Conservation (phyloP, 164 flowering plant species). For the Magnolia kwangsiensis region DNA sequence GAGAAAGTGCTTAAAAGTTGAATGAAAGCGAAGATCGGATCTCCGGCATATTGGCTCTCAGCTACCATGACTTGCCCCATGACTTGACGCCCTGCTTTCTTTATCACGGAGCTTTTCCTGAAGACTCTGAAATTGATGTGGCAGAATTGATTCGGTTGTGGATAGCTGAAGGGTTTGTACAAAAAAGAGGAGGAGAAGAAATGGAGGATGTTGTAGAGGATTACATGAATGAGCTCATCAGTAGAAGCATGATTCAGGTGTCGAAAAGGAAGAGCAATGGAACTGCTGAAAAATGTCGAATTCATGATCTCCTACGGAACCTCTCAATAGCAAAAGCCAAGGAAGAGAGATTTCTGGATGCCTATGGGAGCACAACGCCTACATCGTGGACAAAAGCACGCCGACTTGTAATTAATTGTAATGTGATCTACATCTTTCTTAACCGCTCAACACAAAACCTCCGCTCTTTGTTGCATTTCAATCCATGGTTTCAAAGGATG, state of each 20-base stretch:
- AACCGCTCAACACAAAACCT: not conserved
- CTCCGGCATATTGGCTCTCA: slow-evolving; percentile 5
- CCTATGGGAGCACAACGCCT: not conserved
- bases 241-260: slow-evolving; percentile 15
- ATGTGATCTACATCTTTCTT: not conserved
- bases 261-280: not conserved
- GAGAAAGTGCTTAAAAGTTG: not conserved
- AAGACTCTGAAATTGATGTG: not conserved
- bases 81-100: slow-evolving; percentile 14
- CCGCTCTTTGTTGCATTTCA: not conserved
- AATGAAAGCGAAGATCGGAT: slow-evolving; percentile 1
- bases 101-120: slow-evolving; percentile 4
- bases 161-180: slow-evolving; percentile 11
- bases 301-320: slow-evolving; percentile 11
- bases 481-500: no score
- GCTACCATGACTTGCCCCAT: slow-evolving; percentile 16
- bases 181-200: not conserved
- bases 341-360: slow-evolving; percentile 1
- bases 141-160: slow-evolving; percentile 4
- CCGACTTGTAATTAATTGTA: not conserved
- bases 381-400: not conserved
- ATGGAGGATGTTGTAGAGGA: slow-evolving; percentile 10
- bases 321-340: slow-evolving; percentile 2
- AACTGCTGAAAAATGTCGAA: not conserved
- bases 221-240: slow-evolving; percentile 3